Evolutionary conservation across 441 rosid genomes (phyloP), one percentile per base, ranked within the genome.

Genomic region (Brassica hybrid): DNA sequence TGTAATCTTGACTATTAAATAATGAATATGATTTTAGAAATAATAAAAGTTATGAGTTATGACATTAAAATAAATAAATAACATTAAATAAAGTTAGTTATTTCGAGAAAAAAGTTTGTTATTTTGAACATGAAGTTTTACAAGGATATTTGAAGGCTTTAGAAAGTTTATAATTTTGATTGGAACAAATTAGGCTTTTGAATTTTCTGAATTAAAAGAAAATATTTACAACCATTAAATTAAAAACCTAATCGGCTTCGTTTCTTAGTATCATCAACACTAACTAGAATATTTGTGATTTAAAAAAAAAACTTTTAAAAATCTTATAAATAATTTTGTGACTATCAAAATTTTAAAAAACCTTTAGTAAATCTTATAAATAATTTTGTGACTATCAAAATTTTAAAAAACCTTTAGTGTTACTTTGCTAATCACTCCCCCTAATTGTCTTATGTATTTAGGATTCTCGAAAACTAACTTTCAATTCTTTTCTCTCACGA

Each of bases 401-500:
- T 52, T 52, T 43, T 50, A 14, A 52, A 14, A 54, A 18, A n/a
- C 27, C 21, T 57, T 18, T 57, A 57, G n/a, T 8, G 27, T 19
- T 25, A 57, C 36, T 60, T 60, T 25, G 32, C 65, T 25, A 60
- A 60, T 60, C 36, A 60, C 36, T 25, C 7, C 63, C 27, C 27
- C 6, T 59, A 12, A 59, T 13, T 59, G 23, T 25, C 17, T 25
- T 59, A 12, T 56, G 65, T n/a, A 59, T 59, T 23, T 23, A 5
- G 64, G 64, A 60, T 25, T 13, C 17, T 19, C 25, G 63, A 59
- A 57, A 59, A n/a, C 34, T 59, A 25, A 60, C 10, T 60, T 60
- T 9, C 38, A n/a, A 61, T 13, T 17, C 23, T 54, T 56, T 21
- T 21, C 23, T 21, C 23, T 21, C 23, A 21, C 23, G 2, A 21